Base-by-base conservation (phyloP, 1,284 basidiomycete genomes). In the Ceratobasidium sp. region DNA sequence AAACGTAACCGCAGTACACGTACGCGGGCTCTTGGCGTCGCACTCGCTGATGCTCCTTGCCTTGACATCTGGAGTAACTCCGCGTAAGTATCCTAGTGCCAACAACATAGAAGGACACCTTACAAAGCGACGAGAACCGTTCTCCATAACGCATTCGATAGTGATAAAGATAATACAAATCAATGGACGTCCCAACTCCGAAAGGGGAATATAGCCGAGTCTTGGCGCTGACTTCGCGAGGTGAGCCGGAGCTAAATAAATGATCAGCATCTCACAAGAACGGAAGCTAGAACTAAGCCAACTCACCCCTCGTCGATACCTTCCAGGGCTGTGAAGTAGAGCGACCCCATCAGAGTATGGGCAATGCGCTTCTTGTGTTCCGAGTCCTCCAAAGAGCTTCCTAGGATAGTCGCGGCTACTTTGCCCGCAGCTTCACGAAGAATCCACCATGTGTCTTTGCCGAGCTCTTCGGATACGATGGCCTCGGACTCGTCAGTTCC, bases 111-210 rank as follows among this genome's bases (percentile, higher is more conserved):
- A 62, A 14, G n/a, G 27, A 22, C 15, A 33, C 41, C 69, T 44
- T 31, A 72, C 69, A 33, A 44, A 72, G 47, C 0, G 50, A 50
- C 5, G 57, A 41, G 45, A 31, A 44, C 24, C 69, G 56, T 33
- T 72, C 57, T 17, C 31, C 47, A 22, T 57, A 57, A 7, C 69
- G 57, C 8, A n/a, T 11, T 14, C 69, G 44, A 48, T 48, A 57
- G n/a, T 72, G 45, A 31, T 72, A 72, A 31, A 14, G 17, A 22
- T 72, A 72, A 22, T 41, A 44, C 29, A 60, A 53, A 29, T 72
- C 69, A 24, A 72, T 53, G n/a, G 69, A 72, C 11, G 69, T 72
- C 11, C 69, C 69, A 24, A 72, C 24, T 56, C 69, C 69, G 31
- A 62, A 72, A 6, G 69, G 69, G 5, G 69, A 72, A 31, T 72